Evolutionary conservation across 768 basidiomycete genomes (phyloP).

Genomic region (Lentinus tigrinus): DNA sequence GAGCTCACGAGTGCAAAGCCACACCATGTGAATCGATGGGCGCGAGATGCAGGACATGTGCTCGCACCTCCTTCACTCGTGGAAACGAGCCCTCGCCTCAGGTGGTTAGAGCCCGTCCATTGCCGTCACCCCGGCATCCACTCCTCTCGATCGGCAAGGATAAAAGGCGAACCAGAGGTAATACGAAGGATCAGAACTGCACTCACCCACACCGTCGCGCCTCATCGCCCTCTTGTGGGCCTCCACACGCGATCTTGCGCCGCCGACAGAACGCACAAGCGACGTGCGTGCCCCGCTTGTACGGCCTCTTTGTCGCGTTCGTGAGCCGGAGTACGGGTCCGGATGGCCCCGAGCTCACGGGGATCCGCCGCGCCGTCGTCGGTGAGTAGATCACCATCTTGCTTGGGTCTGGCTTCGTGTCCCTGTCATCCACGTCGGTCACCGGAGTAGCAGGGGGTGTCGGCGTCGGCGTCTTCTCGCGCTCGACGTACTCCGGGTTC

Average conservation of each 20-base stretch:
- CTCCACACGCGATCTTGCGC: conserved; percentile 30
- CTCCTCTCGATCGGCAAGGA: neutral
- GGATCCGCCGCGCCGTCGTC: conserved; percentile 12
- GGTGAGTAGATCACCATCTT: conserved; percentile 12
- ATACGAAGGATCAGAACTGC: neutral
- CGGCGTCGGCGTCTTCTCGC: neutral
- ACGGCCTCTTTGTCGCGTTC: conserved; percentile 6
- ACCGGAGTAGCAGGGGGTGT: neutral
- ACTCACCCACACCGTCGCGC: conserved; percentile 20
- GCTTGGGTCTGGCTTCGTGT: neutral
- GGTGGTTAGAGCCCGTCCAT: neutral
- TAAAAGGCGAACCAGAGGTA: neutral
- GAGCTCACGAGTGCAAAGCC: neutral
- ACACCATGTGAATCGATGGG: neutral
- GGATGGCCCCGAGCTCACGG: neutral
- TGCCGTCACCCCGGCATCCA: neutral
- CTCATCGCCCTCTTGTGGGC: conserved; percentile 15
- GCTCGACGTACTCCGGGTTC: neutral
- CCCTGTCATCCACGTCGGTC: neutral
- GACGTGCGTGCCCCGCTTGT: conserved; percentile 15
- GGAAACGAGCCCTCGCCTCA: neutral
- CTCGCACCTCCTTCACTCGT: neutral
- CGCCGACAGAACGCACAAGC: conserved; percentile 27
- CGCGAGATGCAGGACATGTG: neutral
- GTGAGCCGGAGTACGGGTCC: neutral